Percentiles rank a stretch among this genome's conserved stretches.
phyloP scores from a whole-genome alignment of 306 rosid genomes.

The Fagus crenata region DNA sequence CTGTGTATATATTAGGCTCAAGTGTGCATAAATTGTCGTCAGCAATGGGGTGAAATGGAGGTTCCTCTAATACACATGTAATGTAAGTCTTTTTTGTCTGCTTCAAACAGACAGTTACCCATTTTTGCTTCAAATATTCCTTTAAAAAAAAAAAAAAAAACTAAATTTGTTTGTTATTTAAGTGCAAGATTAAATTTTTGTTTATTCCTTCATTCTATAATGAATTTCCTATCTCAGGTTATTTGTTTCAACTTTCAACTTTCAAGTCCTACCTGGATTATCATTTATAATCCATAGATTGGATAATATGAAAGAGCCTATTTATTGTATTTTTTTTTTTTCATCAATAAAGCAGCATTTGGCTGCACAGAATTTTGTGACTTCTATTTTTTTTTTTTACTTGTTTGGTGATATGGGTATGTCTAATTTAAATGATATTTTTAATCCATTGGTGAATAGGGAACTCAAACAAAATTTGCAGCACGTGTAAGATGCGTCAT shows the following conservation, averaged over 20 bases:
- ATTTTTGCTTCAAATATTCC: conserved; percentile 1
- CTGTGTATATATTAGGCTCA: conserved; percentile 25
- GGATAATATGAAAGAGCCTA: background rate
- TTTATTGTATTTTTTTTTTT: background rate
- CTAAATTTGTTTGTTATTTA: background rate
- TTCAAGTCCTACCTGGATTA: background rate
- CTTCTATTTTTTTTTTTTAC: background rate
- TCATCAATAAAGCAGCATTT: background rate
- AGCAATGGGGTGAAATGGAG: conserved; percentile 46
- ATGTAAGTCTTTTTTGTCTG: conserved; percentile 34
- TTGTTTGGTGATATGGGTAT: background rate
- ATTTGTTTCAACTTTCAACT: background rate
- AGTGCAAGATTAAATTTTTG: background rate
- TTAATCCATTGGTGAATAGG: background rate
- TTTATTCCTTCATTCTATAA: background rate
- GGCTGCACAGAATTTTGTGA: background rate
- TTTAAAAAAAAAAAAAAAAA: background rate
- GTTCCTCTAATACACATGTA: conserved; percentile 12
- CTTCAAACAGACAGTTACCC: background rate
- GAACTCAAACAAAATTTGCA: background rate
- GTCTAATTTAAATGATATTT: background rate
- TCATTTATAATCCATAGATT: background rate
- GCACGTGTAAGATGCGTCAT: background rate
- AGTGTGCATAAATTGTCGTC: conserved; percentile 25
- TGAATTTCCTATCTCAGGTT: background rate